These are phyloP conservation scores for Botryotinia convoluta DNA, from an alignment of 2,329 filamentous ascomycete genomes.

Conservation along the genomic window DNA sequence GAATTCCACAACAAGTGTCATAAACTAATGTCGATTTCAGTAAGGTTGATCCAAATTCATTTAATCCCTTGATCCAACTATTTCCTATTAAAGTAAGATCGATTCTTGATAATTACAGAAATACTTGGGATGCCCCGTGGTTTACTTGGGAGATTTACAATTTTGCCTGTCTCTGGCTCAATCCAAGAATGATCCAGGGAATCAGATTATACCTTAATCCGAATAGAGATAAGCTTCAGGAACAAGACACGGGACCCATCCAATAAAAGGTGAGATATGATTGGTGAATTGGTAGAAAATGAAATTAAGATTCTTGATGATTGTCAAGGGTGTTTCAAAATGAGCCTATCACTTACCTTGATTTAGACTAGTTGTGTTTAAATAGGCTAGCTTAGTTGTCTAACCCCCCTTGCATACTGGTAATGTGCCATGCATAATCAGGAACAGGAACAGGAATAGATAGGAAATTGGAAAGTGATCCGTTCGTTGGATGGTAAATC, in stretches of 20 bases:
- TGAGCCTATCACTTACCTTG: not conserved
- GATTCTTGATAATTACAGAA: not conserved
- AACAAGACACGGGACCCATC: not conserved
- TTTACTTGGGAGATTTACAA: no score
- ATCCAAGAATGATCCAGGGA: not conserved
- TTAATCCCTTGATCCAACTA: not conserved
- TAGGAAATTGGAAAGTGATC: not conserved
- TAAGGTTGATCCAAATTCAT: not conserved
- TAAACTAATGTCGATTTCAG: not conserved
- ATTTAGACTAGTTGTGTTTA: rapidly evolving
- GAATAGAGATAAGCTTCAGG: not conserved
- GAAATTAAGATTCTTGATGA: not conserved
- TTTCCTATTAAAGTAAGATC: not conserved
- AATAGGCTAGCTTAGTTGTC: not conserved
- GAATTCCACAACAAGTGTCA: not conserved
- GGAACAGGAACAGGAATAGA: not conserved
- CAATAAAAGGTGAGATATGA: not conserved
- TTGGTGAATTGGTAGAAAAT: not conserved
- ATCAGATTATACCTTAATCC: not conserved
- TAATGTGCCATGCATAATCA: conserved; percentile 2
- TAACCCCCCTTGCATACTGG: not conserved
- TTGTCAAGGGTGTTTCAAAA: not conserved
- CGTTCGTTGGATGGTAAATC: not conserved
- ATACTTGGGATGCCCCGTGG: not conserved
- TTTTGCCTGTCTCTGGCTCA: not conserved